Evolutionary conservation across 805 yeast species (phyloP), one percentile per base, ranked within the genome.

Genomic region (Sugiyamaella chiloensis): DNA sequence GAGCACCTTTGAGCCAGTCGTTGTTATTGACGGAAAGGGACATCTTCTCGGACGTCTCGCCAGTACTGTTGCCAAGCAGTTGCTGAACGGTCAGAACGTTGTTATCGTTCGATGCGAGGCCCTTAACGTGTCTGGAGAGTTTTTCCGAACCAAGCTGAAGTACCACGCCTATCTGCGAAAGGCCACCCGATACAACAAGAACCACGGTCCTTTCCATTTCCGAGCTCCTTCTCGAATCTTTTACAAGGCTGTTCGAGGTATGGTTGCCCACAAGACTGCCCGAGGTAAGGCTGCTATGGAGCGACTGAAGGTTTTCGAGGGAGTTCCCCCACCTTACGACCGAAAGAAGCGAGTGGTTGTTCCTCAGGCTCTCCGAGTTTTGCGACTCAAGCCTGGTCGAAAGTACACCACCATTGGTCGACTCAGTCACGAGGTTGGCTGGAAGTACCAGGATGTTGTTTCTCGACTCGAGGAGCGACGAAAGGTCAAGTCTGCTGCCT

Each of bases 151-250:
- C 85, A 93, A 93, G 81, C 85, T 91, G 78, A 93, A 93, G 87
- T 93, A 89, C 93, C 97, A 90, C 78, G 99, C 95, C 74, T 93
- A 90, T 89, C 85, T 93, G 78, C 90, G 99, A 85, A 93, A 93
- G 85, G 87, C 95, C 68, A 90, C 99, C 72, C 86, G 96, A 80
- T 93, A 75, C 90, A 93, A 93, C 96, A 89, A 89, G 81, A 85
- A 81, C 70, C 85, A 89, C 75, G 99, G 99, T 81, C 98, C 98
- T 71, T 93, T 91, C 97, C 99, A 93, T 76, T 93, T 93, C 96
- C 93, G 98, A 80, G 99, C 99, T 59, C 99, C 99, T 76, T 90
- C 98, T 59, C 89, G 98, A 80, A 91, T 93, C 78, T 89, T 93
- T 79, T 90, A 90, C 95, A 93, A 93, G 86, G 97, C 99, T 70